Evolutionary conservation across 2,329 filamentous ascomycete genomes (phyloP).

Genomic region (Coniochaeta ligniaria): DNA sequence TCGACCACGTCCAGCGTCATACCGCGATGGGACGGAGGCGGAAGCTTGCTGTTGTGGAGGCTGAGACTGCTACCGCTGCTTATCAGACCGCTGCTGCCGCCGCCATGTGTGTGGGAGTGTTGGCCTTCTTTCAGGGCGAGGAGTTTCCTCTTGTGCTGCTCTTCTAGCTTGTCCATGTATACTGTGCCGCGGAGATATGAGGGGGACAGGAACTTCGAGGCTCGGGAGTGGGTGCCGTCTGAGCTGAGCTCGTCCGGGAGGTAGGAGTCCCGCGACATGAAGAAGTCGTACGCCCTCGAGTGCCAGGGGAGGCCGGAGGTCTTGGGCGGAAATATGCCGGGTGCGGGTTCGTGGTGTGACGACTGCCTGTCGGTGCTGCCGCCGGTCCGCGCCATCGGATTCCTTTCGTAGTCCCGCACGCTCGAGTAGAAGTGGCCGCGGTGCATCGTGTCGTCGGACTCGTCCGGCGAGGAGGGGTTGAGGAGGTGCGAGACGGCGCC

Average conservation of each 20-base stretch:
- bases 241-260: slow-evolving; percentile 7
- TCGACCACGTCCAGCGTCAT: slow-evolving; percentile 83
- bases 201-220: slow-evolving; percentile 65
- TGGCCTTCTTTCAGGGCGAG: slow-evolving; percentile 35
- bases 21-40: slow-evolving; percentile 59
- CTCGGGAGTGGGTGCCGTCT: slow-evolving; percentile 13
- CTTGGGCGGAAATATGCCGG: slow-evolving; percentile 14
- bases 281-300: slow-evolving; percentile 46
- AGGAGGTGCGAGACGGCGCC: slow-evolving; percentile 46
- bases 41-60: slow-evolving; percentile 46
- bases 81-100: background rate
- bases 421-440: background rate
- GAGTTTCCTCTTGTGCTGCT: slow-evolving; percentile 57
- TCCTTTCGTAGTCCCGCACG: background rate
- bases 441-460: background rate
- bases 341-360: background rate
- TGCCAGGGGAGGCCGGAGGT: slow-evolving; percentile 33
- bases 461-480: slow-evolving; percentile 31
- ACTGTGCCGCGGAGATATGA: slow-evolving; percentile 75
- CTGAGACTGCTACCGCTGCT: slow-evolving; percentile 37
- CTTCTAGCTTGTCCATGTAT: slow-evolving; percentile 70
- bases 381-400: background rate
- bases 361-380: background rate
- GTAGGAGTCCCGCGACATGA: slow-evolving; percentile 24
- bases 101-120: slow-evolving; percentile 24